Evolutionary conservation across 2,329 filamentous ascomycete genomes (phyloP).

Genomic region (Hypoxylon sp.): DNA sequence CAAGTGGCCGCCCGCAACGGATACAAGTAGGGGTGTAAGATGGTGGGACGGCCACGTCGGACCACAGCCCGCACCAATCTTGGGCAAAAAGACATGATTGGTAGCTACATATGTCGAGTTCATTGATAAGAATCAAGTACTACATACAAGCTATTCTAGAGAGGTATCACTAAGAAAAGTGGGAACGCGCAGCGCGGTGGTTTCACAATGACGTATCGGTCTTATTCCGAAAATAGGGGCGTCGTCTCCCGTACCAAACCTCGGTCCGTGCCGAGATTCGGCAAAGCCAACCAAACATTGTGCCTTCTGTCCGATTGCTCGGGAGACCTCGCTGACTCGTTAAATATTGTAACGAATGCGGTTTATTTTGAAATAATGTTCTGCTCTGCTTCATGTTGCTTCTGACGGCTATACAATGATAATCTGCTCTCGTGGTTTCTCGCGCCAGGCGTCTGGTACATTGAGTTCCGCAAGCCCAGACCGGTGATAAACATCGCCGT

Average conservation of each 20-base stretch:
- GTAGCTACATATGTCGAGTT: conserved; percentile 4
- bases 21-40: conserved; percentile 6
- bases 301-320: conserved; percentile 5
- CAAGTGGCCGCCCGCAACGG: conserved; percentile 1
- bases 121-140: conserved; percentile 20
- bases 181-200: not conserved
- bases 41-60: conserved; percentile 21
- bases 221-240: conserved; percentile 13
- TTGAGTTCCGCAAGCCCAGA: conserved; percentile 23
- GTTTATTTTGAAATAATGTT: not conserved
- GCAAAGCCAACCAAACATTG: not conserved
- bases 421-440: conserved; percentile 14
- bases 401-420: not conserved
- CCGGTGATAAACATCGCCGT: conserved; percentile 21
- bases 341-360: not conserved
- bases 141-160: not conserved
- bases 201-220: conserved; percentile 35
- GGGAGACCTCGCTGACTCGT: conserved; percentile 6
- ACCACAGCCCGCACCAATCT: conserved; percentile 33
- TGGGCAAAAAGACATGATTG: conserved; percentile 32
- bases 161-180: conserved; percentile 25
- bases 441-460: conserved; percentile 11
- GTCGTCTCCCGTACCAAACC: not conserved
- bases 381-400: not conserved
- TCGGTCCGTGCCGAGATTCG: conserved; percentile 9